These are phyloP conservation scores for Neurospora terricola DNA, from an alignment of 495 filamentous ascomycete species.

Conservation along the genomic window DNA sequence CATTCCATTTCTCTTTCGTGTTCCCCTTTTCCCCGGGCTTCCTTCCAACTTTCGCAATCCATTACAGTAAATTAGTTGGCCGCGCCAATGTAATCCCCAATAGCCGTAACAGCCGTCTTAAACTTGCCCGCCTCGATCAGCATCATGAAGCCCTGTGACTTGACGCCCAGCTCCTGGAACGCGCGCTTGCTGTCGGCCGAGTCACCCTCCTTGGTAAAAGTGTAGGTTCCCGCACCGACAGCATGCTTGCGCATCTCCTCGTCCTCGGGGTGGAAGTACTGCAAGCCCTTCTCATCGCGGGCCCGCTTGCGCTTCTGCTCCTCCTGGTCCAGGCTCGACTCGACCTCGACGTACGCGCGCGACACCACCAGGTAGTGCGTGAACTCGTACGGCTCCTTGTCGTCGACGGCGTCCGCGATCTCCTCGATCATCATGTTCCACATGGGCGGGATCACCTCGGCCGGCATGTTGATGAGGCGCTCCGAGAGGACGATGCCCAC, in stretches of 20 bases:
- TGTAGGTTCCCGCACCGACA: constrained; percentile 51
- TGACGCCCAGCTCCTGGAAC: constrained; percentile 88
- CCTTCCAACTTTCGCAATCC: background rate
- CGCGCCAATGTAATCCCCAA: constrained; percentile 56
- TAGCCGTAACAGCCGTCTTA: constrained; percentile 56
- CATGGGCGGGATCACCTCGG: constrained; percentile 88
- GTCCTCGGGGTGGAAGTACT: constrained; percentile 97
- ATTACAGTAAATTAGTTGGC: background rate
- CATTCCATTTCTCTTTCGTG: background rate
- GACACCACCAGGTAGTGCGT: constrained; percentile 86
- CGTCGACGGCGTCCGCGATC: constrained; percentile 78
- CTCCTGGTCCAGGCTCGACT: constrained; percentile 60
- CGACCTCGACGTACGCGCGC: constrained; percentile 82
- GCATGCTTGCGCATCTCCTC: constrained; percentile 75
- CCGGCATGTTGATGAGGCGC: constrained; percentile 88
- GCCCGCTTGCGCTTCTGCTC: constrained; percentile 73
- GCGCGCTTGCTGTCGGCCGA: constrained; percentile 84
- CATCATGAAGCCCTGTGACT: constrained; percentile 70
- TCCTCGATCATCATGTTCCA: constrained; percentile 93
- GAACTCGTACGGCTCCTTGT: constrained; percentile 88
- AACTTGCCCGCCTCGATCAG: constrained; percentile 64
- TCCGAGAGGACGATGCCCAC: constrained; percentile 84
- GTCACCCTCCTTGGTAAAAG: constrained; percentile 71
- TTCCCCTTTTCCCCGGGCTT: background rate
- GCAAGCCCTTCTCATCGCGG: constrained; percentile 44